phyloP scores from a whole-genome alignment of 495 filamentous ascomycete genomes.

The Daldinia bambusicola region DNA sequence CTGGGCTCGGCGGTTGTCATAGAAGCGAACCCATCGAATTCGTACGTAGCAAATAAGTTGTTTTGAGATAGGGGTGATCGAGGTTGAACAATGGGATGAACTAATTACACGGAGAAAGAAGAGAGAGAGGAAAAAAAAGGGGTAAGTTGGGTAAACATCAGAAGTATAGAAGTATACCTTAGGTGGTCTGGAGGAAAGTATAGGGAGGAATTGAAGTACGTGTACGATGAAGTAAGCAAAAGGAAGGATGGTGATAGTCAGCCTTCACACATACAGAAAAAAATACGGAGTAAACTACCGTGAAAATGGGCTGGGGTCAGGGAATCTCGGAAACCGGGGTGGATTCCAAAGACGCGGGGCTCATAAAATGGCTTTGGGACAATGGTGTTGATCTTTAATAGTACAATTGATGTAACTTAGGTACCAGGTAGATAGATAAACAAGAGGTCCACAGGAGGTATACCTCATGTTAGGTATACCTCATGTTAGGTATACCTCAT shows the following conservation, averaged over 20 bases:
- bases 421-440: too few relatives aligned
- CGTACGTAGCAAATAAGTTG: conserved; percentile 10
- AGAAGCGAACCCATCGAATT: conserved; percentile 20
- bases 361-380: neutral
- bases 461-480: too few relatives aligned
- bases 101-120: conserved; percentile 30
- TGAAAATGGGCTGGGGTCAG: conserved; percentile 24
- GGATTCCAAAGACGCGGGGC: conserved; percentile 39
- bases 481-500: too few relatives aligned
- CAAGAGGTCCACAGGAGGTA: too few relatives aligned
- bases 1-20: conserved; percentile 39
- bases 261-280: conserved; percentile 43
- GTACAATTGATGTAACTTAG: too few relatives aligned
- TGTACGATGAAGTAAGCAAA: conserved; percentile 33
- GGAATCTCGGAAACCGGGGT: conserved; percentile 38
- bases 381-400: neutral
- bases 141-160: neutral
- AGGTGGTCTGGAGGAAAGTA: too few relatives aligned
- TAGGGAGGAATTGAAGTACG: conserved; percentile 25
- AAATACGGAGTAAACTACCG: conserved; percentile 41
- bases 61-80: conserved; percentile 18
- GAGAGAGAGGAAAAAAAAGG: conserved; percentile 6
- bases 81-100: conserved; percentile 19
- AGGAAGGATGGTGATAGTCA: conserved; percentile 33
- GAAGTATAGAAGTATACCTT: conserved; percentile 11